Conservation (phyloP, 805 yeast genomes). For the Saccharomycopsis sp. region DNA sequence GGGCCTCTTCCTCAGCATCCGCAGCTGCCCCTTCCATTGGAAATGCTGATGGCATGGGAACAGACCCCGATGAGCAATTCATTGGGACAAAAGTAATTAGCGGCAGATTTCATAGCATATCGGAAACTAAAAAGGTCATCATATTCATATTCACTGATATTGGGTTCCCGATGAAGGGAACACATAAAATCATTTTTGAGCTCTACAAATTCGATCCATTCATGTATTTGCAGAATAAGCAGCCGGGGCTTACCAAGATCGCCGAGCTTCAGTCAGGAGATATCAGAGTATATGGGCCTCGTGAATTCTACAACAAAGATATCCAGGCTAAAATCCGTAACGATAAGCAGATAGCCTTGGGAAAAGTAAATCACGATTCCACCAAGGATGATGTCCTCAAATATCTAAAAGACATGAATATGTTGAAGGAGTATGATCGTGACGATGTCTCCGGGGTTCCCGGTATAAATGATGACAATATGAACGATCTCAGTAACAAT, state of each 20-base stretch:
- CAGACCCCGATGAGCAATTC: background rate
- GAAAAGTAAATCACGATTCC: background rate
- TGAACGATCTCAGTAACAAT: background rate
- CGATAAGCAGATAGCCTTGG: constrained; percentile 3
- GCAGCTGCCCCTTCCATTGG: no score
- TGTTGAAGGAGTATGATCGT: background rate
- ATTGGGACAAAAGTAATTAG: constrained; percentile 3
- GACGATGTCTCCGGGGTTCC: background rate
- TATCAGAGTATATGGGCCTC: constrained; percentile 17
- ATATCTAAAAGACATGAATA: background rate
- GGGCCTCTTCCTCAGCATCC: background rate
- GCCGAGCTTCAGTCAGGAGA: constrained; percentile 7
- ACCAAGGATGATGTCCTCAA: background rate
- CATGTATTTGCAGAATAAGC: background rate
- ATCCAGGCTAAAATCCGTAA: constrained; percentile 10
- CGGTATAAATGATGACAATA: background rate
- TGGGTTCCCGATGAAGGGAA: background rate
- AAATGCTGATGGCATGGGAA: background rate
- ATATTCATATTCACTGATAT: background rate
- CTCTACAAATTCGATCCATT: constrained; percentile 3
- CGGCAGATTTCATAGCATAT: background rate
- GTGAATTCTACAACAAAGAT: constrained; percentile 18
- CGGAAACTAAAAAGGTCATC: background rate
- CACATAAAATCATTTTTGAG: background rate
- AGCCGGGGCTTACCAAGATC: constrained; percentile 10